Evolutionary conservation across 371 early-diverging fungal genomes (phyloP).

Genomic region (Mortierella sp.): DNA sequence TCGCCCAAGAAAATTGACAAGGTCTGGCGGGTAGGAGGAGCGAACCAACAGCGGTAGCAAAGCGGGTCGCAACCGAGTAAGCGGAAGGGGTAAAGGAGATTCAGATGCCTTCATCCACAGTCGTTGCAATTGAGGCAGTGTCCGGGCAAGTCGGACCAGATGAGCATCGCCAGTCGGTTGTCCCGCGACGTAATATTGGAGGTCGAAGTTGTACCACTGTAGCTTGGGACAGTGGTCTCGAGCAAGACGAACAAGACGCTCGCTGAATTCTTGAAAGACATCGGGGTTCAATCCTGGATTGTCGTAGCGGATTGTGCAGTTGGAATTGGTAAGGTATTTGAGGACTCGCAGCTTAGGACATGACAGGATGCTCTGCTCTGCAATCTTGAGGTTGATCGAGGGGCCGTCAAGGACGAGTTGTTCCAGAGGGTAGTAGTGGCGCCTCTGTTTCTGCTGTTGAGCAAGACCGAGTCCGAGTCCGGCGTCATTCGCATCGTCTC

Average conservation of each 20-base stretch:
- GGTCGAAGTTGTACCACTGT: background rate
- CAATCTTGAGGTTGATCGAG: background rate
- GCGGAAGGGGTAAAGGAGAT: background rate
- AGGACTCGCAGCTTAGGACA: background rate
- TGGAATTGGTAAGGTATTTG: background rate
- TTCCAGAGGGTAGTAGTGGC: background rate
- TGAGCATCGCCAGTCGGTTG: background rate
- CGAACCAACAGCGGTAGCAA: background rate
- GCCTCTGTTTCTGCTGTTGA: background rate
- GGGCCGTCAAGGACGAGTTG: background rate
- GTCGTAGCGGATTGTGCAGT: background rate
- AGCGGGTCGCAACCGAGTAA: too few relatives aligned
- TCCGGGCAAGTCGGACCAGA: background rate
- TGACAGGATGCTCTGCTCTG: background rate
- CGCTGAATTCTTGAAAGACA: background rate
- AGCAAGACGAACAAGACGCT: background rate
- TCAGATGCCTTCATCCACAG: background rate
- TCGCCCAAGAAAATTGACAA: background rate
- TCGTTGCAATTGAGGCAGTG: background rate
- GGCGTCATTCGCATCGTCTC: too few relatives aligned
- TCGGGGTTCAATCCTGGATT: background rate
- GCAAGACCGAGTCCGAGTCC: too few relatives aligned
- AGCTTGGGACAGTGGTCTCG: background rate
- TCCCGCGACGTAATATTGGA: background rate
- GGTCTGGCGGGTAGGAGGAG: background rate